phyloP scores from a whole-genome alignment of 306 rosid species.

The Pyrus bretschneideri region DNA sequence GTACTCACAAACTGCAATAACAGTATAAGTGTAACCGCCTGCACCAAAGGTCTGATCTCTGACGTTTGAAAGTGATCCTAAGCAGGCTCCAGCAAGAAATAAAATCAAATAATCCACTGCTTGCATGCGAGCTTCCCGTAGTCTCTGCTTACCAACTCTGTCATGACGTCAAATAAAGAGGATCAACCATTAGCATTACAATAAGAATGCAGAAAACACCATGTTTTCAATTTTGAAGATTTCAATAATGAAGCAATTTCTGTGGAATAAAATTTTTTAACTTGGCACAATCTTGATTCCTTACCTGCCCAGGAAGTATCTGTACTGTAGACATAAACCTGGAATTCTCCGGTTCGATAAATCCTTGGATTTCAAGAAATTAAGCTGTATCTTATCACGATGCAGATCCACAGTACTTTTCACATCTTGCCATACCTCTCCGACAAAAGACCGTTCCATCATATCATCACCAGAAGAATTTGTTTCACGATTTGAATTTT shows the following conservation, averaged over 20 bases:
- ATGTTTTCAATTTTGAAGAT: not conserved
- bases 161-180: constrained; percentile 16
- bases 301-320: constrained; percentile 84
- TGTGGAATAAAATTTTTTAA: constrained; percentile 1
- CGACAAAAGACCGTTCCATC: constrained; percentile 56
- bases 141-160: constrained; percentile 84
- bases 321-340: constrained; percentile 64
- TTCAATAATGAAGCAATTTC: constrained; percentile 2
- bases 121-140: constrained; percentile 77
- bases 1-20: constrained; percentile 90
- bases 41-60: constrained; percentile 75
- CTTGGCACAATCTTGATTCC: not conserved
- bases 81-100: constrained; percentile 94
- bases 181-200: not conserved
- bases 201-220: not conserved
- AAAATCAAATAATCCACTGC: constrained; percentile 85
- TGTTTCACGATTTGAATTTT: constrained; percentile 26
- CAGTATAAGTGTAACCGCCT: constrained; percentile 65
- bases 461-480: constrained; percentile 19
- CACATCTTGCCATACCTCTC: constrained; percentile 87
- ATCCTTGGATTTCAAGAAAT: constrained; percentile 67
- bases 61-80: constrained; percentile 65
- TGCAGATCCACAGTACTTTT: constrained; percentile 50
- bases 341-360: constrained; percentile 72
- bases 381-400: constrained; percentile 55